phyloP scores from a whole-genome alignment of 2,329 filamentous ascomycete species.

The Zymoseptoria passerinii region DNA sequence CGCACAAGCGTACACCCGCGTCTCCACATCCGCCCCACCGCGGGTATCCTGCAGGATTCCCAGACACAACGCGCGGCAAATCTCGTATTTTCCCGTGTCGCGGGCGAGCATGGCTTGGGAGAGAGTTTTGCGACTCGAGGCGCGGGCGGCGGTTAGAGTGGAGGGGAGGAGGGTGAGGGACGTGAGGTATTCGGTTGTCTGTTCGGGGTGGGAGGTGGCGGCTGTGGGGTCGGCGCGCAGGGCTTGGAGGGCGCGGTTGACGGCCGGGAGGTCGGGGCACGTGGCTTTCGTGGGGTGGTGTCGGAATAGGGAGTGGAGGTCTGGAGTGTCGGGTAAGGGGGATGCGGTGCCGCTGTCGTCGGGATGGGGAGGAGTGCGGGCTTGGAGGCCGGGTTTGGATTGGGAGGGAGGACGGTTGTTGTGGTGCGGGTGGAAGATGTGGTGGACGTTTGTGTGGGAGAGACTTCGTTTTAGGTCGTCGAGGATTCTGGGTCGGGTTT shows the following conservation, averaged over 20 bases:
- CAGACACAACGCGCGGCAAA: conserved; percentile 17
- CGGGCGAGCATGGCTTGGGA: conserved; percentile 18
- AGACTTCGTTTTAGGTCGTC: not conserved
- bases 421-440: not conserved
- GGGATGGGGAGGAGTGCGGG: not conserved
- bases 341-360: not conserved
- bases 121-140: conserved; percentile 13
- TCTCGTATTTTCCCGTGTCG: conserved; percentile 10
- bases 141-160: conserved; percentile 8
- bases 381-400: not conserved
- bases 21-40: conserved; percentile 9
- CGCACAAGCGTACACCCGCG: conserved; percentile 20
- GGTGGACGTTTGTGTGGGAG: not conserved
- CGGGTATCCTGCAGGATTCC: conserved; percentile 15
- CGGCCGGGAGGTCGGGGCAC: conserved; percentile 13
- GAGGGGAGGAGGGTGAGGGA: conserved; percentile 8
- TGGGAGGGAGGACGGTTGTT: not conserved
- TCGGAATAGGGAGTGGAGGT: conserved; percentile 14
- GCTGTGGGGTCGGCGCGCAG: conserved; percentile 1
- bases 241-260: conserved; percentile 13
- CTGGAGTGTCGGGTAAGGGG: conserved; percentile 8
- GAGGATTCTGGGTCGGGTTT: not conserved
- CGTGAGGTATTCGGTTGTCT: conserved; percentile 5
- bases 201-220: not conserved
- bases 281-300: conserved; percentile 1